Conservation (phyloP, 1,284 basidiomycete genomes). For the Trametes sp. region DNA sequence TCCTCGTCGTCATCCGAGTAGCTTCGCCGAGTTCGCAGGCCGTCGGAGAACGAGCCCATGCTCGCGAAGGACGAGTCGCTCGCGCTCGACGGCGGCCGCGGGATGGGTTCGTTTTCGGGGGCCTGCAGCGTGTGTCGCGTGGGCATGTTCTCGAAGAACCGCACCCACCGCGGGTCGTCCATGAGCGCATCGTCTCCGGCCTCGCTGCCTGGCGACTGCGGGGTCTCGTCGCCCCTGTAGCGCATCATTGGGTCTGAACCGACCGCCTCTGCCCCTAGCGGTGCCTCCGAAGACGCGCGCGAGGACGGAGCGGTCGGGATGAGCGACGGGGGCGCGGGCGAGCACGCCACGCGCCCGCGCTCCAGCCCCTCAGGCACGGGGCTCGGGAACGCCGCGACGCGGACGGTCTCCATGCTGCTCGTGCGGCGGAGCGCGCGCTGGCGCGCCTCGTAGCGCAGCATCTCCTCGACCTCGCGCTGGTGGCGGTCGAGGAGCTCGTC, state of each 20-base stretch:
- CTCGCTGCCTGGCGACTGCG: not conserved
- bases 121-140: not conserved
- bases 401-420: constrained; percentile 46
- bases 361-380: not conserved
- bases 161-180: not conserved
- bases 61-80: constrained; percentile 25
- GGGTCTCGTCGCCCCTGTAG: not conserved
- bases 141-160: not conserved
- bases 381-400: constrained; percentile 1
- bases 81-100: constrained; percentile 16
- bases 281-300: not conserved
- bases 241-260: not conserved
- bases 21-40: not conserved
- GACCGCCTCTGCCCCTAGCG: too few species aligned
- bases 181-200: not conserved
- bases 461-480: constrained; percentile 61
- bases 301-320: constrained; percentile 1
- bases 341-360: not conserved
- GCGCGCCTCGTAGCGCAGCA: constrained; percentile 57
- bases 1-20: not conserved
- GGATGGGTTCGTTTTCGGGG: not conserved
- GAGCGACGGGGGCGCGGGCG: constrained; percentile 3
- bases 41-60: not conserved
- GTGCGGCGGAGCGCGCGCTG: constrained; percentile 26
- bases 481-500: constrained; percentile 69